Conservation (phyloP, 1,139 yeast species). For the Geotrichum reessii region DNA sequence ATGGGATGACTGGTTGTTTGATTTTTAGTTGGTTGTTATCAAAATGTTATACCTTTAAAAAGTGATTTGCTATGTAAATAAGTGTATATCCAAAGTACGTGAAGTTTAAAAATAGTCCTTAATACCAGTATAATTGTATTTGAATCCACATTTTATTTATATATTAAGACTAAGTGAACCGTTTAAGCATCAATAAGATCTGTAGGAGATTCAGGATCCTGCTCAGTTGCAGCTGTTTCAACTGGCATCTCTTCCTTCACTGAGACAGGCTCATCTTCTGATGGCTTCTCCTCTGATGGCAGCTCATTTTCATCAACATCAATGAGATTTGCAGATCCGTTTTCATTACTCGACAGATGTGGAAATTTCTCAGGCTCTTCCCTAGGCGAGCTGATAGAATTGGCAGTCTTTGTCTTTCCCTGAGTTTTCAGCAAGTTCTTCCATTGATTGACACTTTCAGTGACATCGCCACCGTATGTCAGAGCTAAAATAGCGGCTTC, state of each 20-base stretch:
- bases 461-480: constrained; percentile 58
- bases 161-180: not conserved
- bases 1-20: no score
- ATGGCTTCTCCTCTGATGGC: constrained; percentile 17
- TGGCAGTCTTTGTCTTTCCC: constrained; percentile 57
- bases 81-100: no score
- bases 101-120: not conserved
- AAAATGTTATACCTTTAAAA: no score
- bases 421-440: constrained; percentile 47
- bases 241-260: constrained; percentile 10
- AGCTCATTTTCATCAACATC: constrained; percentile 24
- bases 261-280: constrained; percentile 22
- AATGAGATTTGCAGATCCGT: constrained; percentile 22
- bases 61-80: no score
- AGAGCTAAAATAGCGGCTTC: constrained; percentile 82
- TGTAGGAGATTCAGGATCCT: not conserved
- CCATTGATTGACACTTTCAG: constrained; percentile 57
- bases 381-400: constrained; percentile 32
- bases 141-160: not conserved
- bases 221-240: not conserved
- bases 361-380: constrained; percentile 33
- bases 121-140: not conserved
- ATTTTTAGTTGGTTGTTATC: no score
- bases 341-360: constrained; percentile 21
- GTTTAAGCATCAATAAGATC: not conserved